These are phyloP conservation scores for Kodamaea suecica DNA, from an alignment of 1,139 yeast species.

Conservation along the genomic window DNA sequence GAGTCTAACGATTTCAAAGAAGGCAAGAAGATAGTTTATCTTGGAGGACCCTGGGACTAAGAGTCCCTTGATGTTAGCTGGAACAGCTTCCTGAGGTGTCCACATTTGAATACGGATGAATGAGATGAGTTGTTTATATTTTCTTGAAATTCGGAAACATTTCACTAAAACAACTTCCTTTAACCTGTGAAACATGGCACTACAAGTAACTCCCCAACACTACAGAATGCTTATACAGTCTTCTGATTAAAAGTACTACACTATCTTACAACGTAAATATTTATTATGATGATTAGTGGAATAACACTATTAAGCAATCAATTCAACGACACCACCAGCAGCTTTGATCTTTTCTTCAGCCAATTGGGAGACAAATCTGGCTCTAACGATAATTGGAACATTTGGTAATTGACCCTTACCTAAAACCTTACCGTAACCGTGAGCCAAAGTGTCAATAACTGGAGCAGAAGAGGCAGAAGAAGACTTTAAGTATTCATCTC, in stretches of 20 bases:
- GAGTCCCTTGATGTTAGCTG: slow-evolving; percentile 44
- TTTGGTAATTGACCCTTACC: slow-evolving; percentile 99
- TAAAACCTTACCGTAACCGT: slow-evolving; percentile 99
- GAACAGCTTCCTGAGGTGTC: slow-evolving; percentile 62
- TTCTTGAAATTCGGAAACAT: background rate
- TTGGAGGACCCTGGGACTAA: slow-evolving; percentile 23
- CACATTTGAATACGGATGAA: too few species aligned
- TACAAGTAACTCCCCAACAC: too few species aligned
- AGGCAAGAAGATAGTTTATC: slow-evolving; percentile 58
- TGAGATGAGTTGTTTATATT: too few species aligned
- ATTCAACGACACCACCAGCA: slow-evolving; percentile 99
- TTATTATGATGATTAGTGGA: slow-evolving; percentile 14
- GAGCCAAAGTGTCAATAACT: slow-evolving; percentile 98
- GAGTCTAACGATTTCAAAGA: slow-evolving; percentile 71
- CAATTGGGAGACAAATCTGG: slow-evolving; percentile 97
- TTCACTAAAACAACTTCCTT: slow-evolving; percentile 1
- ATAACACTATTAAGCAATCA: slow-evolving; percentile 71
- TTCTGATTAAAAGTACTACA: too few species aligned
- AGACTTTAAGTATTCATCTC: slow-evolving; percentile 88
- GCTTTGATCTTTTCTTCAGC: slow-evolving; percentile 99
- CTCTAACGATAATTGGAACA: slow-evolving; percentile 98
- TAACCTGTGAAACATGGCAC: too few species aligned
- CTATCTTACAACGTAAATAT: slow-evolving; percentile 11
- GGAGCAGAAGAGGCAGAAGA: slow-evolving; percentile 92
- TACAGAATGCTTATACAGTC: too few species aligned